Conservation (phyloP, 345 rosid species). For the Citropsis articulata region DNA sequence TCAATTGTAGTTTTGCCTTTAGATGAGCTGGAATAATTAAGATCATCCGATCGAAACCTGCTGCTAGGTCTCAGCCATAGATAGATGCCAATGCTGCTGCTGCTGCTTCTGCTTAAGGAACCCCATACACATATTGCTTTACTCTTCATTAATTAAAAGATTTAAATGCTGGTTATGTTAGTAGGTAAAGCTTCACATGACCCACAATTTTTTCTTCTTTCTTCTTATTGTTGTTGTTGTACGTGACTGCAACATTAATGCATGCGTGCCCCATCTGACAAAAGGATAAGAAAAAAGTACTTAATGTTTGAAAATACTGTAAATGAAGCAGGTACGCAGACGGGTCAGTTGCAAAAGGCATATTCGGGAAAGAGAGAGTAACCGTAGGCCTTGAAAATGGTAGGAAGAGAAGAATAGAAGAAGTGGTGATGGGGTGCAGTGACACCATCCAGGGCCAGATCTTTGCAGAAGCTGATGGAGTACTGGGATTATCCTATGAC, state of each 20-base stretch:
- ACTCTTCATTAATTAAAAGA: conserved; percentile 9
- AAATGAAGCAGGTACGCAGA: conserved; percentile 34
- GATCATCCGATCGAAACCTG: not conserved
- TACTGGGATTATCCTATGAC: conserved; percentile 49
- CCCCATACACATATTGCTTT: not conserved
- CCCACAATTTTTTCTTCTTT: not conserved
- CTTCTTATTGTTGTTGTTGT: not conserved
- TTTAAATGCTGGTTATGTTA: conserved; percentile 44
- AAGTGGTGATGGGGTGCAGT: conserved; percentile 53
- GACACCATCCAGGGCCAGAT: conserved; percentile 27
- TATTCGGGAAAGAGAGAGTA: conserved; percentile 57
- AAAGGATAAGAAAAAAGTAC: too few species aligned
- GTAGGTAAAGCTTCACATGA: conserved; percentile 39
- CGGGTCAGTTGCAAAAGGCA: conserved; percentile 43
- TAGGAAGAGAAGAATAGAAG: conserved; percentile 19
- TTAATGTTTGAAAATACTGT: too few species aligned
- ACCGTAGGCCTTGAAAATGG: conserved; percentile 31
- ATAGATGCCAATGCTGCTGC: not conserved
- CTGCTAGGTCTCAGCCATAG: conserved; percentile 2
- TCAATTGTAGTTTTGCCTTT: conserved; percentile 3
- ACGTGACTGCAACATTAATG: too few species aligned
- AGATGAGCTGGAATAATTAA: not conserved
- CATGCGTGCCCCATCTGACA: not conserved
- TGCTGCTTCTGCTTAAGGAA: not conserved
- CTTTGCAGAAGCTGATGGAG: conserved; percentile 45